Evolutionary conservation across 2,329 filamentous ascomycete species (phyloP), one percentile per base, ranked within the genome.

Genomic region (Hypoxylon sp.): DNA sequence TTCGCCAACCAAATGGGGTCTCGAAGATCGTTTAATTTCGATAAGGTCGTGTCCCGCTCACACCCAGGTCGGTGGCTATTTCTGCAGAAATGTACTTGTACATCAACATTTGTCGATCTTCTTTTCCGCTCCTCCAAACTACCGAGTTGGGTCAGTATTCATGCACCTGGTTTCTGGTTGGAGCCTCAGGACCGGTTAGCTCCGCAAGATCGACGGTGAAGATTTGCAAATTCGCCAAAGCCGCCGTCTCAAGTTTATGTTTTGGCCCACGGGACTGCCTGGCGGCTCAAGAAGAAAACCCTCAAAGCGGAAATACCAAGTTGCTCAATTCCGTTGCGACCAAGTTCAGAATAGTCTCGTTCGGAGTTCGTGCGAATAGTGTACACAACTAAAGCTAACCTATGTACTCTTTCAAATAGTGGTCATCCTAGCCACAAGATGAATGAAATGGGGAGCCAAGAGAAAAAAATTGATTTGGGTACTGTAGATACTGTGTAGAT

Each of bases 171-270:
- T 64, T 67, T 67, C 67, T 69, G 56, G 58, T 69, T 69, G 61
- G 61, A 65, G 64, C 64, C 50, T 61, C 53, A 65, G 64, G 62
- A 59, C 60, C 60, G 59, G 64, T 65, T 69, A 65, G 69, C 56
- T 69, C 69, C 69, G 62, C 65, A 48, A 59, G 68, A 67, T 64
- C 65, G 50, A 66, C 66, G 52, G 48, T 62, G 36, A 59, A 67
- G 67, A 69, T 67, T 69, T 64, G 62, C 67, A 69, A 54, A 69
- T 53, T 64, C 44, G 55, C 55, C 52, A 53, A 64, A 69, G 62
- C 70, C 69, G 69, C 61, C 64, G 71, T 73, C 71, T 73, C 70
- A 72, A 67, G 69, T 73, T 73, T 60, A 73, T 68, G 49, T 59
- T 56, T 59, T 57, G 56, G 64, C 55, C 67, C 63, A 65, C 60